Evolutionary conservation across 805 yeast species (phyloP).

Genomic region (Scheffersomyces ergatensis): DNA sequence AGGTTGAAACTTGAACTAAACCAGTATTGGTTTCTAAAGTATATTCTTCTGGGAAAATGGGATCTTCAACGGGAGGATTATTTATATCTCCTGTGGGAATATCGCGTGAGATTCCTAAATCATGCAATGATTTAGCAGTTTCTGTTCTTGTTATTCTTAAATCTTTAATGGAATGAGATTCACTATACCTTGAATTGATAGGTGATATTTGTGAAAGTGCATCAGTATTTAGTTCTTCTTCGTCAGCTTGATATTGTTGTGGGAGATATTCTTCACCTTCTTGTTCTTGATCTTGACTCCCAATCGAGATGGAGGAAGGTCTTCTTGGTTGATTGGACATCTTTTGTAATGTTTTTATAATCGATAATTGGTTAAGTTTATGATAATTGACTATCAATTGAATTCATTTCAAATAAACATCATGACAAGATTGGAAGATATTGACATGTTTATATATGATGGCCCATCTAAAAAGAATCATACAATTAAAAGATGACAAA

Average conservation of each 20-base stretch:
- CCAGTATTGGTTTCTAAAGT: conserved; percentile 87
- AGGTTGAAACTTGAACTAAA: conserved; percentile 74
- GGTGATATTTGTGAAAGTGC: conserved; percentile 43
- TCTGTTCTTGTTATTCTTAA: conserved; percentile 49
- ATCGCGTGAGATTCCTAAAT: conserved; percentile 56
- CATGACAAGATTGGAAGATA: too few relatives aligned
- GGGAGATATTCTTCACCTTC: neutral
- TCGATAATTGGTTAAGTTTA: too few relatives aligned
- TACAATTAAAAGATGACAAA: too few relatives aligned
- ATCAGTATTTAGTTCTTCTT: conserved; percentile 29
- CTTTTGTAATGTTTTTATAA: too few relatives aligned
- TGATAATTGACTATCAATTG: too few relatives aligned
- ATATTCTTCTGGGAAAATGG: conserved; percentile 91
- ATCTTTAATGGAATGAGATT: neutral
- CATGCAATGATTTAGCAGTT: conserved; percentile 66
- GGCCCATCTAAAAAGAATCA: too few relatives aligned
- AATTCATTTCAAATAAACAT: too few relatives aligned
- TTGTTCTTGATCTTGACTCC: neutral
- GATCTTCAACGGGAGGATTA: conserved; percentile 47
- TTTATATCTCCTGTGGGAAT: conserved; percentile 54
- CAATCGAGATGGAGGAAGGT: too few relatives aligned
- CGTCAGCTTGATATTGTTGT: neutral
- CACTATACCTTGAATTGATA: conserved; percentile 7
- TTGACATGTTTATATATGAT: too few relatives aligned
- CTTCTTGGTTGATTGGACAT: too few relatives aligned